Percentiles rank a stretch among this genome's conserved stretches.
These are phyloP conservation scores for Pleurotus eryngii DNA, from an alignment of 768 basidiomycete genomes.

Conservation along the genomic window DNA sequence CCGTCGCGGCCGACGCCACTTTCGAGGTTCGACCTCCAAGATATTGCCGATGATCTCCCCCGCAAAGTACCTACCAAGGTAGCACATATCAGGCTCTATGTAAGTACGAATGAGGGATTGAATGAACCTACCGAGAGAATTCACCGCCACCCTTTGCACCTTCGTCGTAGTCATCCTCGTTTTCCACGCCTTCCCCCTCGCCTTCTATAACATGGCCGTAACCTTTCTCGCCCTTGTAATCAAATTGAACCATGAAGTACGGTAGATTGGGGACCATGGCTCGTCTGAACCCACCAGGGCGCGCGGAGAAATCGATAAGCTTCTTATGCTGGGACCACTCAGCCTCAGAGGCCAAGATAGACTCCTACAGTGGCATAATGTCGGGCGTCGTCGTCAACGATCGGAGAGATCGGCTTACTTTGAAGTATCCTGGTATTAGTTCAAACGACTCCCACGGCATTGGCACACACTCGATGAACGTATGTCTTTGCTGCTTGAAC, in stretches of 20 bases:
- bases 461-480: slow-evolving; percentile 91
- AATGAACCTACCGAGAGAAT: slow-evolving; percentile 68
- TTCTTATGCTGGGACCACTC: slow-evolving; percentile 99
- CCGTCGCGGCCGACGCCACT: slow-evolving; percentile 78
- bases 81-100: slow-evolving; percentile 4
- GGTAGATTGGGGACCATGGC: slow-evolving; percentile 96
- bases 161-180: slow-evolving; percentile 68
- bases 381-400: background rate
- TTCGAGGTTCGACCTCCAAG: slow-evolving; percentile 80
- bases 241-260: slow-evolving; percentile 99
- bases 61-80: slow-evolving; percentile 75
- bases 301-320: slow-evolving; percentile 86
- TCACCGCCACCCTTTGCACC: slow-evolving; percentile 90
- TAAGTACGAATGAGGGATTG: slow-evolving; percentile 11
- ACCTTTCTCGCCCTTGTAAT: slow-evolving; percentile 95
- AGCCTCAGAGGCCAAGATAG: slow-evolving; percentile 85
- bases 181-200: slow-evolving; percentile 58
- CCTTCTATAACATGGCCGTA: slow-evolving; percentile 99
- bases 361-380: slow-evolving; percentile 58
- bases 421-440: slow-evolving; percentile 89
- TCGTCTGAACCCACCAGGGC: slow-evolving; percentile 91
- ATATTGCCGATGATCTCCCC: slow-evolving; percentile 93
- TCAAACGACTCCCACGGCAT: slow-evolving; percentile 88
- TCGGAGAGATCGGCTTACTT: slow-evolving; percentile 40
- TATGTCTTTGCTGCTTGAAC: slow-evolving; percentile 87